Evolutionary conservation across 2,329 filamentous ascomycete species (phyloP).

Genomic region (Colletotrichum paranaense): DNA sequence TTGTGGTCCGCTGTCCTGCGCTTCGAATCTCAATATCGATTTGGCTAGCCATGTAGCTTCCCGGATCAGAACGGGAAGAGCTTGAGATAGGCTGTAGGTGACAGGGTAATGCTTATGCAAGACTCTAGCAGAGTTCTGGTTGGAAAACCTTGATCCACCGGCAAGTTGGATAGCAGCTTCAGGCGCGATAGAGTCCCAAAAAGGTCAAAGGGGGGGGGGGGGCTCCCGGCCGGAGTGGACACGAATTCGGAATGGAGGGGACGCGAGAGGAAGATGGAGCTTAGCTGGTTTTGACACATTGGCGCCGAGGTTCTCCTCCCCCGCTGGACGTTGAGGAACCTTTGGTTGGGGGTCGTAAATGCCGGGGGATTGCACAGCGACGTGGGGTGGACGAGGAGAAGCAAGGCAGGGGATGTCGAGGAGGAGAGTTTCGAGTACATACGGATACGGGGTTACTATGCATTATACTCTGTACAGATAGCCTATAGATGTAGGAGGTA

Average conservation of each 20-base stretch:
- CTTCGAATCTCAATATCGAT: background rate
- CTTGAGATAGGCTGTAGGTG: background rate
- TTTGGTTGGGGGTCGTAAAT: background rate
- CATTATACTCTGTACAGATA: no score
- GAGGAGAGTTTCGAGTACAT: background rate
- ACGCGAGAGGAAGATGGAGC: conserved; percentile 17
- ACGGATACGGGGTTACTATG: background rate
- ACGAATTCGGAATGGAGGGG: conserved; percentile 10
- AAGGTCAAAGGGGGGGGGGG: background rate
- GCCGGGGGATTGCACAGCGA: background rate
- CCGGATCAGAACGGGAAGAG: background rate
- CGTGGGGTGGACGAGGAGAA: conserved; percentile 2
- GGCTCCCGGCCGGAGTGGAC: background rate
- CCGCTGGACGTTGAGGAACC: background rate
- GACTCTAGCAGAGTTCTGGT: background rate
- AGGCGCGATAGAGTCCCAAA: background rate
- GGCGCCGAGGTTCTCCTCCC: conserved; percentile 17
- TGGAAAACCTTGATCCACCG: background rate
- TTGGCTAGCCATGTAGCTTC: background rate
- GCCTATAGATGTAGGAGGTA: no score
- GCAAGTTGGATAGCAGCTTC: background rate
- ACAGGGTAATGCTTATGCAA: background rate
- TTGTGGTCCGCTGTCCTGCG: background rate
- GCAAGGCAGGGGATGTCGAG: background rate
- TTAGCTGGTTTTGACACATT: conserved; percentile 17